Percentiles rank a stretch among this genome's conserved stretches.
Conservation (phyloP, 148 eudicot species). For the Simmondsia chinensis region DNA sequence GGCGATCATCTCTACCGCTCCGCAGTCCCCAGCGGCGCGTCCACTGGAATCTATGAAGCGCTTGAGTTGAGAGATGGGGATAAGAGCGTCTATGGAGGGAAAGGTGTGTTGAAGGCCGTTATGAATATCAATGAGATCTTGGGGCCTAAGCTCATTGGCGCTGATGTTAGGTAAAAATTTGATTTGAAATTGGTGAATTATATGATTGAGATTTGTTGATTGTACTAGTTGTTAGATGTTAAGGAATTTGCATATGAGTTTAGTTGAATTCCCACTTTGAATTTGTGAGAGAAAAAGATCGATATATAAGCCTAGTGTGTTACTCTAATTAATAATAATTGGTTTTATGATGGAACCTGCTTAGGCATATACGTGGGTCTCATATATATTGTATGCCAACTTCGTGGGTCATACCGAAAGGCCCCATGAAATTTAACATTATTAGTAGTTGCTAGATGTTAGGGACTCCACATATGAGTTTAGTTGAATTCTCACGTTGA, state of each 20-base stretch:
- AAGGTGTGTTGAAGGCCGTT: slow-evolving; percentile 83
- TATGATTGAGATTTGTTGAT: neutral
- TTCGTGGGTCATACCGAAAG: too few relatives aligned
- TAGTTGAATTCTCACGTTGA: too few relatives aligned
- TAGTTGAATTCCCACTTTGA: too few relatives aligned
- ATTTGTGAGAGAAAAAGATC: too few relatives aligned
- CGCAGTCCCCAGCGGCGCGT: slow-evolving; percentile 95
- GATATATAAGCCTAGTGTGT: too few relatives aligned
- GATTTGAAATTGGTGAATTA: neutral
- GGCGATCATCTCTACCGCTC: slow-evolving; percentile 54
- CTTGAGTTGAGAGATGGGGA: slow-evolving; percentile 95
- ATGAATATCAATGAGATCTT: slow-evolving; percentile 65
- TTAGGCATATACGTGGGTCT: too few relatives aligned
- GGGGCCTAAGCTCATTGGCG: slow-evolving; percentile 68
- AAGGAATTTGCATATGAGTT: neutral
- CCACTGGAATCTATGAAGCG: slow-evolving; percentile 96
- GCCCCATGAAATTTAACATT: too few relatives aligned
- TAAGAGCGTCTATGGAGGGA: slow-evolving; percentile 71
- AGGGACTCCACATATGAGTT: too few relatives aligned
- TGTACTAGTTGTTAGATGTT: neutral
- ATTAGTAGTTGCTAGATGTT: too few relatives aligned
- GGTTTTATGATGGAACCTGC: too few relatives aligned
- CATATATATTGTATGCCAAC: too few relatives aligned
- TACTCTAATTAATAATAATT: too few relatives aligned
- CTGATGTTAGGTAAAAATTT: slow-evolving; percentile 54